Evolutionary conservation across 106 monocot genomes (phyloP), one percentile per base, ranked within the genome.

Genomic region (Dioscorea alata): DNA sequence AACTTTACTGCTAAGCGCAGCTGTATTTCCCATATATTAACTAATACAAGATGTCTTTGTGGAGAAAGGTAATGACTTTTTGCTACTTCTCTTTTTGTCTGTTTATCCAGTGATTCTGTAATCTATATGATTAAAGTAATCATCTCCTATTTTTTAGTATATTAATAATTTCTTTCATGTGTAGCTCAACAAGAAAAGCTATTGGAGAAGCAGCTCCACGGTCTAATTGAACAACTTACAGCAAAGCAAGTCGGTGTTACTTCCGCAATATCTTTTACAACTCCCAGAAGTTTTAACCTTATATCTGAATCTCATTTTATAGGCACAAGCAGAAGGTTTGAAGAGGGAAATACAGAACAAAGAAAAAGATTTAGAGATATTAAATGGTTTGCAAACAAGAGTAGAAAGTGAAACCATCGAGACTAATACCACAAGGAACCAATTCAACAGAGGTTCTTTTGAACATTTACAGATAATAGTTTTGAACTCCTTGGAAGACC

Each of bases 281-380:
- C 42, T 42, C 6, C 42, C 10, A 8, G 13, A 18, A 22, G n/a
- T 16, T 53, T 68, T 21, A 12, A 12, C 20, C 13, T 25, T 69
- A 7, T 42, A 42, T 42, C 42, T 12, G 15, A 23, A 25, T 21
- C 13, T 33, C 12, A 32, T 31, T 64, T 17, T 63, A 4, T 23
- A 93, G 92, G 83, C 73, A 74, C 92, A 93, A 83, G 92, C 86
- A 68, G 92, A 93, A 72, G 74, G 62, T 17, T 68, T 93, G 31
- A 60, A 69, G 10, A 22, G 56, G 8, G 89, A 87, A 56, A 75
- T 91, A 59, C 80, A 61, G 23, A 34, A 71, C 6, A 87, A 80
- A 80, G 75, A 91, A 50, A 79, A 73, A 53, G 84, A 91, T 48
- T 56, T 91, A 14, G 82, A 87, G 57, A 77, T 69, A 20, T 56